phyloP scores from a whole-genome alignment of 176 grass and related monocot species.

The Rhynchospora pubera region DNA sequence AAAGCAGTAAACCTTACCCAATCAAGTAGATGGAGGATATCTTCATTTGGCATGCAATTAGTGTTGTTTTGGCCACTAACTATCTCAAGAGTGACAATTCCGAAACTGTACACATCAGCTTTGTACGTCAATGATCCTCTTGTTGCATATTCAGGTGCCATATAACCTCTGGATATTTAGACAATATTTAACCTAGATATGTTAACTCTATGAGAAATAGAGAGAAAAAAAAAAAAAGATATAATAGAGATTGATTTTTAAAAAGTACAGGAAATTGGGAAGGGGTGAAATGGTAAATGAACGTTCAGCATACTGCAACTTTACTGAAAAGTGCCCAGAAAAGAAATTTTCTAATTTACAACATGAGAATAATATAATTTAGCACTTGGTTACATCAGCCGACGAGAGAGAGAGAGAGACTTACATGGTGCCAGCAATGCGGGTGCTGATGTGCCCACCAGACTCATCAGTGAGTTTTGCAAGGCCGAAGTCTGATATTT shows the following conservation, averaged over 20 bases:
- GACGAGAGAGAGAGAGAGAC: slow-evolving; percentile 24
- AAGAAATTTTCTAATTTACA: background rate
- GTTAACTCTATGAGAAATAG: background rate
- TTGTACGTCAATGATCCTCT: slow-evolving; percentile 89
- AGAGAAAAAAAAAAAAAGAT: background rate
- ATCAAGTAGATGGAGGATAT: slow-evolving; percentile 81
- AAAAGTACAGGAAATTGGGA: background rate
- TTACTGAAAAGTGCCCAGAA: no score
- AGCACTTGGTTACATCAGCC: background rate
- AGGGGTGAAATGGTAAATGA: no score
- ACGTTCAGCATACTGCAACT: no score
- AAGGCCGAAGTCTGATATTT: slow-evolving; percentile 94
- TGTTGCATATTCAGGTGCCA: slow-evolving; percentile 90
- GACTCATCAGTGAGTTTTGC: slow-evolving; percentile 77
- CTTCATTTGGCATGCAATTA: slow-evolving; percentile 47
- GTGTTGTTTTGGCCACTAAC: slow-evolving; percentile 67
- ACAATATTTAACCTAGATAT: slow-evolving; percentile 15
- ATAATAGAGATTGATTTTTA: background rate
- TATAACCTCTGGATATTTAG: slow-evolving; percentile 62
- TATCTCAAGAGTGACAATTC: slow-evolving; percentile 63
- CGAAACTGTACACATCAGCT: slow-evolving; percentile 80
- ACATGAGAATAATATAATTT: background rate
- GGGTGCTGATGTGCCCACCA: slow-evolving; percentile 59
- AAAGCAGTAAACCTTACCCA: slow-evolving; percentile 40
- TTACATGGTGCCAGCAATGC: slow-evolving; percentile 84